These are phyloP conservation scores for Echinochloa phyllopogon DNA, from an alignment of 176 grass and related monocot genomes.

Conservation along the genomic window DNA sequence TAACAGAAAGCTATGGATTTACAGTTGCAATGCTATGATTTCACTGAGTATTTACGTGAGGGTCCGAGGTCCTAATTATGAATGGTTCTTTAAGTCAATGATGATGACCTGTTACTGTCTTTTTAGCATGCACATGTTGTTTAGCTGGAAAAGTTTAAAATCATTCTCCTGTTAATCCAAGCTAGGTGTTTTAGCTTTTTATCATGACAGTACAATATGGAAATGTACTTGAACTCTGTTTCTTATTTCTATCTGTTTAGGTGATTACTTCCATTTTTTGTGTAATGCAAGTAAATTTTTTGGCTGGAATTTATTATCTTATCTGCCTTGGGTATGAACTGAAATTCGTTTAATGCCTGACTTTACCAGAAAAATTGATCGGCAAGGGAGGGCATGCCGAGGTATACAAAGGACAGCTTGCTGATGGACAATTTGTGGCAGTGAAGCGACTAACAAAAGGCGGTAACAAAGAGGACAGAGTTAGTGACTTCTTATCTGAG, in stretches of 20 bases:
- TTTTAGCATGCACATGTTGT: constrained; percentile 10
- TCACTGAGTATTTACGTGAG: constrained; percentile 2
- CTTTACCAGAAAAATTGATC: constrained; percentile 75
- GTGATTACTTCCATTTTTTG: not conserved
- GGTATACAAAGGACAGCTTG: constrained; percentile 83
- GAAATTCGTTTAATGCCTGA: constrained; percentile 40
- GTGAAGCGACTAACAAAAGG: constrained; percentile 94
- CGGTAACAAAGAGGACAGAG: constrained; percentile 78
- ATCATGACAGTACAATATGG: not conserved
- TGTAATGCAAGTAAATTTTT: not conserved
- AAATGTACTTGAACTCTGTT: constrained; percentile 24
- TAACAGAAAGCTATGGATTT: constrained; percentile 40
- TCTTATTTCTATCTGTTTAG: not conserved
- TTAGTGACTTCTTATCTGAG: constrained; percentile 90
- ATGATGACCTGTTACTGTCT: constrained; percentile 35
- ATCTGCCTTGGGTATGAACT: constrained; percentile 22
- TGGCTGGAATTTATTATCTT: not conserved
- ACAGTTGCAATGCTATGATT: constrained; percentile 31
- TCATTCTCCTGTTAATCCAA: not conserved
- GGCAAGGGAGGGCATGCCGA: constrained; percentile 97
- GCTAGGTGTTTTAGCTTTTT: not conserved
- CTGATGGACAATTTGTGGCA: constrained; percentile 80
- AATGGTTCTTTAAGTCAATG: constrained; percentile 40
- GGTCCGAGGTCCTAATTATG: constrained; percentile 51
- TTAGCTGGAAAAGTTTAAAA: constrained; percentile 29